These are phyloP conservation scores for Pyracantha coccinea DNA, from an alignment of 331 rosid genomes.

Conservation along the genomic window DNA sequence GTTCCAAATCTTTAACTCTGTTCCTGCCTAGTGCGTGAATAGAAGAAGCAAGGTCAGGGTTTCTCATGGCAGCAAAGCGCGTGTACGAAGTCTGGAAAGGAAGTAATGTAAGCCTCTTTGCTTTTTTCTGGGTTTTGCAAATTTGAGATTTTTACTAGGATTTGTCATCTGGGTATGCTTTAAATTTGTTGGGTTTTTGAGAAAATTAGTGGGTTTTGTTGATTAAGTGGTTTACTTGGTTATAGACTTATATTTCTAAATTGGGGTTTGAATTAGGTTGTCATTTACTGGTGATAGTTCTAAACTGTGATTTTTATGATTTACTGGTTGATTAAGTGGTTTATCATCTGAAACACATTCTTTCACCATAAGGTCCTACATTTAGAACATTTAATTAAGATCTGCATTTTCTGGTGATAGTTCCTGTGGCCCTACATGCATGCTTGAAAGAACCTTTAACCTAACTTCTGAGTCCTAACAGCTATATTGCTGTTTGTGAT, in stretches of 20 bases:
- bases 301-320: too few relatives aligned
- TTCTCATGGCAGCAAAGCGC: conserved; percentile 88
- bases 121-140: neutral
- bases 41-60: conserved; percentile 6
- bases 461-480: too few relatives aligned
- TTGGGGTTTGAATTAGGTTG: neutral
- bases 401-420: too few relatives aligned
- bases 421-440: too few relatives aligned
- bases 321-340: too few relatives aligned
- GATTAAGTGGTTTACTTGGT: conserved; percentile 8
- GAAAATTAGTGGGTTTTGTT: conserved; percentile 7
- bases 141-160: conserved; percentile 3
- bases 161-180: conserved; percentile 15
- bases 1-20: conserved; percentile 26
- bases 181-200: conserved; percentile 25
- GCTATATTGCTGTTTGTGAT: too few relatives aligned
- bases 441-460: too few relatives aligned
- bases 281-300: too few relatives aligned
- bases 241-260: neutral
- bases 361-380: too few relatives aligned
- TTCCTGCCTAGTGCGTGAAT: conserved; percentile 20
- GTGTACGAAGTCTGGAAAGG: conserved; percentile 86
- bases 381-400: too few relatives aligned
- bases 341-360: too few relatives aligned
- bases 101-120: conserved; percentile 50